Evolutionary conservation across 2,329 filamentous ascomycete genomes (phyloP), one percentile per base, ranked within the genome.

Genomic region (Aspergillus transmontanensis): DNA sequence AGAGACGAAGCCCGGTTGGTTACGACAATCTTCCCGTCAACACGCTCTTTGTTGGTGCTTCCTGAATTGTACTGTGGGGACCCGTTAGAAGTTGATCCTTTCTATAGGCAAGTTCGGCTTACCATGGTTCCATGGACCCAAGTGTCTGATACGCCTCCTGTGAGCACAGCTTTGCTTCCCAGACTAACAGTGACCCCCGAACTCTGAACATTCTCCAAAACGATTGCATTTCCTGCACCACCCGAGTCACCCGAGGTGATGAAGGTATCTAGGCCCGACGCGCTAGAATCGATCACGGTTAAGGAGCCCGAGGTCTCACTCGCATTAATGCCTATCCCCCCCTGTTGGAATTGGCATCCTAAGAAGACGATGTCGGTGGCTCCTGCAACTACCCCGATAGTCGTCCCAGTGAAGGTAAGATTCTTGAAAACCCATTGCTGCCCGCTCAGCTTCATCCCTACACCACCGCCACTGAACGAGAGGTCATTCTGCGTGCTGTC

Each of bases 341-440:
- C 68, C 10, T 65, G 66, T 46, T 72, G 63, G 28, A 75, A 74
- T 11, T 39, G 62, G 39, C 69, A 71, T 5, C 66, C 72, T 11
- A 74, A 36, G 50, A 74, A 67, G 7, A 73, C 65, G 12, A 72
- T 72, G 28, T 71, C 67, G 4, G 71, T 72, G 11, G 70, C 73
- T 1, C 72, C 82, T 53, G 84, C 80, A 1, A 79, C 78, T 36
- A 89, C 80, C 0, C 78, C 73, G 2, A 81, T 82, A 2, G 83
- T 84, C 70, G 88, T 90, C 68, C 89, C 89, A 62, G 80, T 85
- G 76, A 88, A 90, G 69, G 79, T 84, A 41, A 80, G 73, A 1
- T 78, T 74, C 72, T 86, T 87, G 63, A 77, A 73, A 10, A 74
- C 72, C 70, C 73, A 74, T 60, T 76, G 75, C 56, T 76, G 75